Conservation (phyloP, 306 rosid species). For the Astragalus glycyphyllos region DNA sequence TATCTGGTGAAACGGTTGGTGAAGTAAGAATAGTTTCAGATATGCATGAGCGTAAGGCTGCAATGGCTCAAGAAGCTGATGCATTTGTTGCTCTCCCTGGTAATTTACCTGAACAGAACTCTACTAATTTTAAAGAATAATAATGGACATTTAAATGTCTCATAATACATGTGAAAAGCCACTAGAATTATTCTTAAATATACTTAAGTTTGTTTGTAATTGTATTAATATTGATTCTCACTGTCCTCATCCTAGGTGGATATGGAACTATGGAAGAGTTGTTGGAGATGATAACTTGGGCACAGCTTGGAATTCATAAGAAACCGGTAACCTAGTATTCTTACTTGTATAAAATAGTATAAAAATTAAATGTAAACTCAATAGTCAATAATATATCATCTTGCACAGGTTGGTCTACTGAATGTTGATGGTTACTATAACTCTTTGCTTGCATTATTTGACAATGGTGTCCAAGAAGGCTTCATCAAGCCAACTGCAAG, state of each 20-base stretch:
- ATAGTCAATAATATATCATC: constrained; percentile 7
- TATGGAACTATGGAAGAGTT: constrained; percentile 98
- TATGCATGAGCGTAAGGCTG: constrained; percentile 97
- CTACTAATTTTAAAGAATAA: not conserved
- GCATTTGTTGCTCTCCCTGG: constrained; percentile 98
- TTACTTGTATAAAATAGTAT: not conserved
- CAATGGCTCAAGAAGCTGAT: constrained; percentile 87
- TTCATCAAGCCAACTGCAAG: constrained; percentile 89
- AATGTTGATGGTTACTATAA: constrained; percentile 95
- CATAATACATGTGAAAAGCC: constrained; percentile 26
- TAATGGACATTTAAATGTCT: not conserved
- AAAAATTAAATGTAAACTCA: constrained; percentile 34
- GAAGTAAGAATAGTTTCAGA: constrained; percentile 86
- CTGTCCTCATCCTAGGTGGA: constrained; percentile 66
- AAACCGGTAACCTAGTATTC: constrained; percentile 65
- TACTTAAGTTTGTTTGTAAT: constrained; percentile 22
- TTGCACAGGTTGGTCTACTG: constrained; percentile 81
- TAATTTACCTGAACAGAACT: constrained; percentile 39
- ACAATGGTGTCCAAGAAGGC: constrained; percentile 93
- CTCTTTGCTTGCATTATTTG: constrained; percentile 85
- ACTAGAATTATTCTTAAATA: constrained; percentile 15
- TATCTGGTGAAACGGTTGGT: constrained; percentile 86
- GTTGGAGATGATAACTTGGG: constrained; percentile 96
- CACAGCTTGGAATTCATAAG: constrained; percentile 92
- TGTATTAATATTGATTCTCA: constrained; percentile 21